Evolutionary conservation across 2,329 filamentous ascomycete genomes (phyloP), one percentile per base, ranked within the genome.

Genomic region (Penicillium brevicompactum): DNA sequence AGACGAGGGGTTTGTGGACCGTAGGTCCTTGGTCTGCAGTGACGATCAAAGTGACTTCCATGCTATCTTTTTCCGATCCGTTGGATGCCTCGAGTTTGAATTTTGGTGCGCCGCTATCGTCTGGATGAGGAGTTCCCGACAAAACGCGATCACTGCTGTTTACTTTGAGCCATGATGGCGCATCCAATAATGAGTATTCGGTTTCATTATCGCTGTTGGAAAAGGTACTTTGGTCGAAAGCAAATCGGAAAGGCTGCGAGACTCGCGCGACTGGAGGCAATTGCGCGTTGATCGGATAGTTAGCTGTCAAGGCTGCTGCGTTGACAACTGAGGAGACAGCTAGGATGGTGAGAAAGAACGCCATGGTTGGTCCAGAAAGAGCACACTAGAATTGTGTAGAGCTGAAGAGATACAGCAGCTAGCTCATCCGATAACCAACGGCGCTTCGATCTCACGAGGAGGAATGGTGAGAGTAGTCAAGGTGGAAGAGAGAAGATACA

Each of bases 281-380:
- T 72, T 96, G 92, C 2, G 90, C 87, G 73, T 94, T 95, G 72
- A 96, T 81, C 1, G 91, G 91, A 64, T 92, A 93, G 45, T 78
- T 78, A 46, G 79, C 67, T 24, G 54, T 61, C 67, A 60, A 75
- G 71, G 55, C 66, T 67, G 59, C 61, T 45, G 75, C 77, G 56
- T 64, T 60, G 21, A 70, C 66, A 55, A 64, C 61, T 62, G 62
- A 57, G 34, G 70, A 47, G 18, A 73, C 56, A 18, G 61, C 56
- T 52, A 73, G 54, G 45, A 67, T 55, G 54, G 66, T 49, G 43
- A 68, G 52, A 55, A 67, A 53, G 52, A 61, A 59, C 50, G 65
- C 66, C 68, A 69, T 74, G 49, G 59, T 63, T 56, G 51, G 46
- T 59, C 47, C 46, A 60, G 55, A 46, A 55, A 61, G 51, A 60